Conservation (phyloP, 2,329 filamentous ascomycete genomes). For the Fusarium zealandicum region DNA sequence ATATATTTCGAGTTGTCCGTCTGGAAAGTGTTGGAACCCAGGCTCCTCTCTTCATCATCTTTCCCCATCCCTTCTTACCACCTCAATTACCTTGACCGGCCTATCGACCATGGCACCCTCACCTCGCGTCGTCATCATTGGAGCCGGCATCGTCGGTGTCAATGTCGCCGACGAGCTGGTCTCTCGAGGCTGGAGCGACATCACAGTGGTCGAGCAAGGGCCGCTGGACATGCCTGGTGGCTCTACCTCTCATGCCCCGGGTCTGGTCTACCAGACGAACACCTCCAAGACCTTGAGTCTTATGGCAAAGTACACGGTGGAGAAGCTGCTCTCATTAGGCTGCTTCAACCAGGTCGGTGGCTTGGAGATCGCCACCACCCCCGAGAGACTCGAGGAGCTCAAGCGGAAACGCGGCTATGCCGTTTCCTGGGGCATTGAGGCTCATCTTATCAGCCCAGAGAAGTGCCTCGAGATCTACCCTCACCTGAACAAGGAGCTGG, state of each 20-base stretch:
- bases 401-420: slow-evolving; percentile 69
- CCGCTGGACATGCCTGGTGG: slow-evolving; percentile 68
- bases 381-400: slow-evolving; percentile 64
- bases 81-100: not conserved
- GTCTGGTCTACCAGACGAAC: slow-evolving; percentile 70
- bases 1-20: too few relatives aligned
- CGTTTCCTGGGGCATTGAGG: slow-evolving; percentile 66
- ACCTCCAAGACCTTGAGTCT: slow-evolving; percentile 63
- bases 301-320: slow-evolving; percentile 67
- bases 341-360: slow-evolving; percentile 71
- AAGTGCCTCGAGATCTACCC: slow-evolving; percentile 63
- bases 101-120: slow-evolving; percentile 25
- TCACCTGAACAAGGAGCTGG: slow-evolving; percentile 57
- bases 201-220: slow-evolving; percentile 71
- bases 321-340: slow-evolving; percentile 64
- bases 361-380: slow-evolving; percentile 67
- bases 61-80: not conserved
- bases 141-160: slow-evolving; percentile 69
- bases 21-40: too few relatives aligned
- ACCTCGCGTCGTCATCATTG: slow-evolving; percentile 64
- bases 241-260: slow-evolving; percentile 70
- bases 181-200: slow-evolving; percentile 66
- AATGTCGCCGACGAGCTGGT: slow-evolving; percentile 71
- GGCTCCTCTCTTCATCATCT: too few relatives aligned
- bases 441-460: slow-evolving; percentile 58